phyloP scores from a whole-genome alignment of 73 alveolate species.

The Halteria grandinella region DNA sequence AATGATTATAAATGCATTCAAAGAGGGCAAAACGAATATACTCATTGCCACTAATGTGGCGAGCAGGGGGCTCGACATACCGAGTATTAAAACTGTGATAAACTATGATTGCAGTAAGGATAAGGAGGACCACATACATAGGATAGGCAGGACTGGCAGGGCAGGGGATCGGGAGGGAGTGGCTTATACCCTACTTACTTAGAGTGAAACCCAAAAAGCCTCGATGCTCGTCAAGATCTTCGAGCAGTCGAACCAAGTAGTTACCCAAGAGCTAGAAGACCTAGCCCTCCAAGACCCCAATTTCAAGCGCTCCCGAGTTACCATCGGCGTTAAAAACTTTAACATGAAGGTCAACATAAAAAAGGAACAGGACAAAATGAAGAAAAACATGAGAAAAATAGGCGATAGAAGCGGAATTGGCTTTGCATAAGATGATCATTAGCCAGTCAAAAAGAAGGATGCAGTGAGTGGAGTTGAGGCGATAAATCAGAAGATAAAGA shows the following conservation, averaged over 20 bases:
- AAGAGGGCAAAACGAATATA: conserved; percentile 59
- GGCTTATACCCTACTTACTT: conserved; percentile 69
- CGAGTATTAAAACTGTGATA: conserved; percentile 73
- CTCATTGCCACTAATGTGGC: conserved; percentile 76
- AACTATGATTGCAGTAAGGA: conserved; percentile 71
- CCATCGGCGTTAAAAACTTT: conserved; percentile 48
- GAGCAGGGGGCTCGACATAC: conserved; percentile 85
- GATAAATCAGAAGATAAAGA: conserved; percentile 31
- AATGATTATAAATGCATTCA: conserved; percentile 58
- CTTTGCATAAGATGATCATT: neutral
- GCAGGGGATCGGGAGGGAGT: conserved; percentile 78
- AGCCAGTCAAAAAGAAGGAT: neutral
- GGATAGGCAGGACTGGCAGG: conserved; percentile 88
- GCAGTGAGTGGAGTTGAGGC: neutral
- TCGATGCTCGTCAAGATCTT: conserved; percentile 58
- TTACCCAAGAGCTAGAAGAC: conserved; percentile 68
- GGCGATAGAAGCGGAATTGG: conserved; percentile 53
- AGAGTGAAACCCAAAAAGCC: conserved; percentile 68
- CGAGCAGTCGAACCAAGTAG: conserved; percentile 67
- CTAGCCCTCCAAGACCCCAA: conserved; percentile 70
- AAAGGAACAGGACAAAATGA: conserved; percentile 46
- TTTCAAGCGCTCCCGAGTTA: conserved; percentile 57
- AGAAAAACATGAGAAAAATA: conserved; percentile 46
- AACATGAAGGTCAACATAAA: conserved; percentile 43
- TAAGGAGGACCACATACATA: conserved; percentile 78